Evolutionary conservation across 2,329 filamentous ascomycete genomes (phyloP).

Genomic region (Fonsecaea erecta): DNA sequence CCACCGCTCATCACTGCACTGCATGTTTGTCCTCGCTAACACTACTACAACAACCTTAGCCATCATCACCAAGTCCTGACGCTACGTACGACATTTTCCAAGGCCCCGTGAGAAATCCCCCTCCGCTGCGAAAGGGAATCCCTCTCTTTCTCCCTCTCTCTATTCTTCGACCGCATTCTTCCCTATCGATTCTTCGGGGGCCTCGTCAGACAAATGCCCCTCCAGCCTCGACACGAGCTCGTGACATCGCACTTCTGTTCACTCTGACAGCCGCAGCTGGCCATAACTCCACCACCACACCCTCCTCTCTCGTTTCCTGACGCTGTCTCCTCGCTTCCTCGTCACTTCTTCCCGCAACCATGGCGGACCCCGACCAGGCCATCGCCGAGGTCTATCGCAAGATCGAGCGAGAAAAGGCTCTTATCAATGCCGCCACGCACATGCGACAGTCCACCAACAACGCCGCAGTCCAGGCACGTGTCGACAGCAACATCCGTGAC

Average conservation of each 20-base stretch:
- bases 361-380: conserved; percentile 65
- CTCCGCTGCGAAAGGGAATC: neutral
- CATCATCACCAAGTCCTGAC: conserved; percentile 18
- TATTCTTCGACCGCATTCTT: conserved; percentile 22
- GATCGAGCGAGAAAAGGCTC: conserved; percentile 95
- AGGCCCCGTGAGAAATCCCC: conserved; percentile 9
- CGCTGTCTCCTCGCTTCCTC: neutral
- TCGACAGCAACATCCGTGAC: conserved; percentile 94
- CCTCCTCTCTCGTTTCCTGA: neutral
- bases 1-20: conserved; percentile 10
- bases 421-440: conserved; percentile 90
- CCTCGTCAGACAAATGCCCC: conserved; percentile 30
- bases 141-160: neutral
- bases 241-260: conserved; percentile 27
- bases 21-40: conserved; percentile 20
- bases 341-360: conserved; percentile 46
- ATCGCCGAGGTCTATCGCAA: conserved; percentile 87
- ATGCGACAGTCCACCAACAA: conserved; percentile 98
- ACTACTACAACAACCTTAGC: conserved; percentile 18
- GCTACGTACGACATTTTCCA: conserved; percentile 12
- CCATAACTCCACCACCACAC: neutral
- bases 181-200: conserved; percentile 4
- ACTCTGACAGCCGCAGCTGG: conserved; percentile 17
- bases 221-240: conserved; percentile 22
- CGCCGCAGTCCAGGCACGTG: conserved; percentile 82